Evolutionary conservation across 495 filamentous ascomycete genomes (phyloP), one percentile per base, ranked within the genome.

Genomic region (Lasiosphaeria miniovina): DNA sequence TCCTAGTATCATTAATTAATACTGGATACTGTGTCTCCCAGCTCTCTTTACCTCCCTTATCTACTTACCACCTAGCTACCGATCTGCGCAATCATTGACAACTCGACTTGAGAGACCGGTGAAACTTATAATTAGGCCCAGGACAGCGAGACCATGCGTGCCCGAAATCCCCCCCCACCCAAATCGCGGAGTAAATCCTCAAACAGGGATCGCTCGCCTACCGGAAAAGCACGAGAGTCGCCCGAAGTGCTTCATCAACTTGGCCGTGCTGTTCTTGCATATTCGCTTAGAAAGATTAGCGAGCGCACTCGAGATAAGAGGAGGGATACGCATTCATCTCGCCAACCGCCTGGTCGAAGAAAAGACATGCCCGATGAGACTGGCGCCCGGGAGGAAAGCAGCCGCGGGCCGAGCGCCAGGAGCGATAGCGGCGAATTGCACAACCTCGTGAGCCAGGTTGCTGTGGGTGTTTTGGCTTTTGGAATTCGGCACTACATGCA

Each of bases 191-290:
- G 10, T 14, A 52, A 6, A 34, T 8, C 33, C 9, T 36, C 50
- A 36, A 10, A 36, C 10, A 14, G 10, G 31, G 33, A n/a, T 2
- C 32, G 50, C 9, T 52, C 50, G 4, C 33, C 50, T 10, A 31
- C 17, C 11, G 36, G 15, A 49, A 49, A 15, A 3, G 49, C 61
- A 7, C 17, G 43, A 14, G 52, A 35, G 36, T 46, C 45, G 8
- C 62, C 65, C 14, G 66, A 68, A 36, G 55, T 68, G 40, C 49
- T 68, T 11, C 64, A 61, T 10, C 61, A 65, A 12, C 54, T 71
- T 17, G 63, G 63, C 55, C 63, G 64, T 15, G 66, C 64, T 4
- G 66, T 57, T n/a, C 63, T 71, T 1, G 52, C 66, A 4, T 71
- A 63, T 58, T 55, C 61, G 4, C 60, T 71, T 17, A 61, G 52